Conservation (phyloP, 805 yeast species). For the Zygosaccharomyces lentus region DNA sequence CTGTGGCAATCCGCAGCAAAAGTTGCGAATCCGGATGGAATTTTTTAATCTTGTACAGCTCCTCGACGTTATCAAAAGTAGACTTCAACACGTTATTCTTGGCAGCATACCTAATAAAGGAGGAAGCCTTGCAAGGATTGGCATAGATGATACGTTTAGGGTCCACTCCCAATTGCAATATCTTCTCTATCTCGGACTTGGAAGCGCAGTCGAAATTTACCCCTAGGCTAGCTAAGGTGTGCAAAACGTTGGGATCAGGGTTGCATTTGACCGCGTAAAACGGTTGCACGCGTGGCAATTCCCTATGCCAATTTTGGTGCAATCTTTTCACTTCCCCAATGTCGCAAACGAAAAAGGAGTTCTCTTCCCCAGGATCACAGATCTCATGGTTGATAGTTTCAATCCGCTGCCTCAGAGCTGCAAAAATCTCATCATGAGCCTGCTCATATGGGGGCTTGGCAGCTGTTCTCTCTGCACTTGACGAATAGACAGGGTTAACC, state of each 20-base stretch:
- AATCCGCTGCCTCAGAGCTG: slow-evolving; percentile 41
- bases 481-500: background rate
- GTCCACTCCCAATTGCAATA: slow-evolving; percentile 57
- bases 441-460: slow-evolving; percentile 28
- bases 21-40: slow-evolving; percentile 67
- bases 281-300: slow-evolving; percentile 76
- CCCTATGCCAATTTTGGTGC: slow-evolving; percentile 54
- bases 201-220: slow-evolving; percentile 93
- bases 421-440: slow-evolving; percentile 36
- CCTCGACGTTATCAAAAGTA: slow-evolving; percentile 87
- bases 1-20: slow-evolving; percentile 79
- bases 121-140: slow-evolving; percentile 87
- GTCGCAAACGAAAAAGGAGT: slow-evolving; percentile 86
- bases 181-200: slow-evolving; percentile 68
- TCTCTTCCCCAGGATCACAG: slow-evolving; percentile 73
- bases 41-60: slow-evolving; percentile 65
- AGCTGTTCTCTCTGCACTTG: background rate
- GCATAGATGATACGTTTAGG: slow-evolving; percentile 79
- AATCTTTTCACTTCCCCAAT: slow-evolving; percentile 65
- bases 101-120: slow-evolving; percentile 72
- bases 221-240: slow-evolving; percentile 55
- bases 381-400: slow-evolving; percentile 47
- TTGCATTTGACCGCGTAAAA: slow-evolving; percentile 95
- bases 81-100: slow-evolving; percentile 56
- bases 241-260: slow-evolving; percentile 59